Percentiles rank a stretch among this genome's conserved stretches.
phyloP scores from a whole-genome alignment of 2,329 filamentous ascomycete genomes.

The Penicillium italicum region DNA sequence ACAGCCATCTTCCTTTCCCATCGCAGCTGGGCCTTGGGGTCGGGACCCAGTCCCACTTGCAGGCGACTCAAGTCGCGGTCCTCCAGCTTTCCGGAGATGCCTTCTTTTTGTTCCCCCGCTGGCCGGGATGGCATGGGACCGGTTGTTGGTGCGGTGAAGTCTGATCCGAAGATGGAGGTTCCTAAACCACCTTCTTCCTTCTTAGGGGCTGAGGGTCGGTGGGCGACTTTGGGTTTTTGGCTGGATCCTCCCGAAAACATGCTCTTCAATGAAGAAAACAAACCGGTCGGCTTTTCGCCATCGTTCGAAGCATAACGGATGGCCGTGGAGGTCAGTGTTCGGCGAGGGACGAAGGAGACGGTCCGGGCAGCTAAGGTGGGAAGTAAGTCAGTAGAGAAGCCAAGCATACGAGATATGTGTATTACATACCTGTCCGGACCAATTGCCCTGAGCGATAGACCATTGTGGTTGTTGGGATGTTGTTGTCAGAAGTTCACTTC shows the following conservation, averaged over 20 bases:
- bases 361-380: conserved; percentile 28
- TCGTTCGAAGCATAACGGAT: conserved; percentile 28
- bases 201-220: conserved; percentile 27
- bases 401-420: not conserved
- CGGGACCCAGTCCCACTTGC: conserved; percentile 67
- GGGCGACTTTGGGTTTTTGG: conserved; percentile 29
- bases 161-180: conserved; percentile 44
- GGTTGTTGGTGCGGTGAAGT: conserved; percentile 23
- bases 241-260: conserved; percentile 31
- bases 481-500: conserved; percentile 16
- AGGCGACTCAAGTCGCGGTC: conserved; percentile 52
- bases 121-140: conserved; percentile 28
- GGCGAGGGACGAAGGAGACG: conserved; percentile 35
- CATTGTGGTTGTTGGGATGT: conserved; percentile 38
- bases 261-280: conserved; percentile 35
- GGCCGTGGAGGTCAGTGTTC: conserved; percentile 34
- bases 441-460: conserved; percentile 39
- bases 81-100: conserved; percentile 21
- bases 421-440: conserved; percentile 36
- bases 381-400: conserved; percentile 1
- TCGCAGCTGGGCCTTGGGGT: conserved; percentile 64
- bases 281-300: conserved; percentile 24
- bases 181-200: conserved; percentile 36
- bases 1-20: conserved; percentile 86
- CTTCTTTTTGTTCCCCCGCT: conserved; percentile 15